These are phyloP conservation scores for Tardiomyces blankii DNA, from an alignment of 1,139 yeast species.

Conservation along the genomic window DNA sequence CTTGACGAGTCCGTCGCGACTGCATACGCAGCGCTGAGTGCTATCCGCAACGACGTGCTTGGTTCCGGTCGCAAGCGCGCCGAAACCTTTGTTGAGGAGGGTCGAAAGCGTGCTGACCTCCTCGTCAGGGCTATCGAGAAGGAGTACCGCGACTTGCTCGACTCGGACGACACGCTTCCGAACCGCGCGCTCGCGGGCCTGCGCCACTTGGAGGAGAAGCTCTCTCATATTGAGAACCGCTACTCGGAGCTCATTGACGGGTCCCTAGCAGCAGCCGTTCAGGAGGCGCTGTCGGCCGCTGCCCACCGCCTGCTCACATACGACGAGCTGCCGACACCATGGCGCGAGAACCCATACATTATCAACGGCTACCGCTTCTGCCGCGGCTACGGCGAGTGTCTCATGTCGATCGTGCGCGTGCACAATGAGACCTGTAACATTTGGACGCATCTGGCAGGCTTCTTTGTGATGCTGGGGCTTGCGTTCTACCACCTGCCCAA, in stretches of 20 bases:
- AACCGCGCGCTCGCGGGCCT: slow-evolving; percentile 10
- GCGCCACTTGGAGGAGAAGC: slow-evolving; percentile 22
- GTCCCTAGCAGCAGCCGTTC: slow-evolving; percentile 17
- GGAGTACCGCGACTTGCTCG: background rate
- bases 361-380: slow-evolving; percentile 79
- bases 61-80: slow-evolving; percentile 15
- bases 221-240: slow-evolving; percentile 22
- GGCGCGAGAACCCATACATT: slow-evolving; percentile 89
- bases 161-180: background rate
- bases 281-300: slow-evolving; percentile 34
- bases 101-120: background rate
- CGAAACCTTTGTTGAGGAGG: background rate
- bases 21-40: slow-evolving; percentile 20
- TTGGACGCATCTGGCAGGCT: slow-evolving; percentile 83
- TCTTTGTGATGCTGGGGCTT: slow-evolving; percentile 44
- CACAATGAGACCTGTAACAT: slow-evolving; percentile 91
- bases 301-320: slow-evolving; percentile 53
- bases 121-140: background rate
- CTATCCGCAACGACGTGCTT: slow-evolving; percentile 22
- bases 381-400: slow-evolving; percentile 48
- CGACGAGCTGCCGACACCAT: slow-evolving; percentile 80
- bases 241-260: slow-evolving; percentile 8
- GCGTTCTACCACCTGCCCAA: slow-evolving; percentile 52
- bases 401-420: slow-evolving; percentile 44
- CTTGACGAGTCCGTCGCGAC: slow-evolving; percentile 23